phyloP scores from a whole-genome alignment of 495 filamentous ascomycete species.

The Penicillium bovifimosum region DNA sequence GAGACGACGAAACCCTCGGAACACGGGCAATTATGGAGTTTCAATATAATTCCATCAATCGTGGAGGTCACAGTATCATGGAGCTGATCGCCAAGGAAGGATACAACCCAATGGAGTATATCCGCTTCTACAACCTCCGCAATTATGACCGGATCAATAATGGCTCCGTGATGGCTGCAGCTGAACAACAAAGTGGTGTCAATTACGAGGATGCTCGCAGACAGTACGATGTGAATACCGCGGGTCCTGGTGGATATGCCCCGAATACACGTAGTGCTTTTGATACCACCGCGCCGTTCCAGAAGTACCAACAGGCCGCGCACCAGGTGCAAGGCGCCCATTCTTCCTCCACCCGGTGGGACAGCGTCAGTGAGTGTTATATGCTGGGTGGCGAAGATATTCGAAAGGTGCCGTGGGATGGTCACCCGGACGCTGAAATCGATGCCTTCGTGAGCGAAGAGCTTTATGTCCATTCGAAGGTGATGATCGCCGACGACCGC shows the following conservation, averaged over 20 bases:
- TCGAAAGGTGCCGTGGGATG: slow-evolving; percentile 71
- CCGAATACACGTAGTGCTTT: slow-evolving; percentile 34
- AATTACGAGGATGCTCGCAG: slow-evolving; percentile 64
- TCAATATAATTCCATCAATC: slow-evolving; percentile 83
- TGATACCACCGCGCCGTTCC: slow-evolving; percentile 40
- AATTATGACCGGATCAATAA: slow-evolving; percentile 90
- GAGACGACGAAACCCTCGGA: slow-evolving; percentile 70
- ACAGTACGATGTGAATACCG: slow-evolving; percentile 54
- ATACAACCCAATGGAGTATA: slow-evolving; percentile 70
- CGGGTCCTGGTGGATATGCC: slow-evolving; percentile 34
- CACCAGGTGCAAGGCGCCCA: slow-evolving; percentile 32
- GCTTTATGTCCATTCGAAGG: slow-evolving; percentile 91
- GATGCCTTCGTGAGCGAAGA: slow-evolving; percentile 88
- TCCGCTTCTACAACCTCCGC: slow-evolving; percentile 91
- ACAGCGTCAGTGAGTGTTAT: slow-evolving; percentile 74
- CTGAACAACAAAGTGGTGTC: slow-evolving; percentile 64
- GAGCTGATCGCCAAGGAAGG: slow-evolving; percentile 68
- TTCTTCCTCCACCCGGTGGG: slow-evolving; percentile 51
- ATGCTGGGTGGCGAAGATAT: slow-evolving; percentile 80
- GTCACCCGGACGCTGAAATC: slow-evolving; percentile 64
- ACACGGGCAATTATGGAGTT: slow-evolving; percentile 97
- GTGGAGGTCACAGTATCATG: slow-evolving; percentile 84
- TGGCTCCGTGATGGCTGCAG: slow-evolving; percentile 55
- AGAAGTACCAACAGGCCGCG: slow-evolving; percentile 66
- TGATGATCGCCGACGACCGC: slow-evolving; percentile 88